These are phyloP conservation scores for Clonostachys rosea DNA, from an alignment of 2,329 filamentous ascomycete species.

Conservation along the genomic window DNA sequence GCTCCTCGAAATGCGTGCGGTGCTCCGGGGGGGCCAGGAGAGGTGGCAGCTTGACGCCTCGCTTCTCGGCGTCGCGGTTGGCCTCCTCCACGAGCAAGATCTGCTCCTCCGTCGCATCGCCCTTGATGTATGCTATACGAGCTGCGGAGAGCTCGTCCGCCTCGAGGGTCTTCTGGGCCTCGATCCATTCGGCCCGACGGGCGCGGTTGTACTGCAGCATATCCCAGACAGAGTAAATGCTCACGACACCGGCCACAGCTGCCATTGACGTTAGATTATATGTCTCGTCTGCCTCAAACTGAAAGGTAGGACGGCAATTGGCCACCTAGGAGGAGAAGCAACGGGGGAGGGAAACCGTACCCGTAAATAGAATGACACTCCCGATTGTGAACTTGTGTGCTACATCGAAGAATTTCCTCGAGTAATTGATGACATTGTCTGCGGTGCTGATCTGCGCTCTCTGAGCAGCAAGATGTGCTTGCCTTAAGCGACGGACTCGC, in stretches of 20 bases:
- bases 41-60: conserved; percentile 42
- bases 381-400: conserved; percentile 51
- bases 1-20: conserved; percentile 26
- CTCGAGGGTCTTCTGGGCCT: conserved; percentile 47
- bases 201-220: conserved; percentile 58
- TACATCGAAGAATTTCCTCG: conserved; percentile 47
- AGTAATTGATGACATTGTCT: conserved; percentile 42
- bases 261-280: background rate
- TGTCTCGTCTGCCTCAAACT: background rate
- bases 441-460: conserved; percentile 49
- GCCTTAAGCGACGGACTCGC: conserved; percentile 63
- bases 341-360: conserved; percentile 26
- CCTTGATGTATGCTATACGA: conserved; percentile 56
- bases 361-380: conserved; percentile 51
- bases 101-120: conserved; percentile 51
- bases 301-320: too few species aligned
- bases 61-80: conserved; percentile 38
- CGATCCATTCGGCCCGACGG: conserved; percentile 53
- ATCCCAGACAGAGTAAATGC: conserved; percentile 55
- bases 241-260: conserved; percentile 52
- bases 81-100: conserved; percentile 52
- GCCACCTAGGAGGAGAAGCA: background rate
- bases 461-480: conserved; percentile 63
- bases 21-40: conserved; percentile 41
- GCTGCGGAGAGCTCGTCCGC: conserved; percentile 51